A percentile compares a stretch with the other conserved stretches of the same genome.
phyloP scores from a whole-genome alignment of 108 stramenopile genomes.

The Chaetoceros muelleri region DNA sequence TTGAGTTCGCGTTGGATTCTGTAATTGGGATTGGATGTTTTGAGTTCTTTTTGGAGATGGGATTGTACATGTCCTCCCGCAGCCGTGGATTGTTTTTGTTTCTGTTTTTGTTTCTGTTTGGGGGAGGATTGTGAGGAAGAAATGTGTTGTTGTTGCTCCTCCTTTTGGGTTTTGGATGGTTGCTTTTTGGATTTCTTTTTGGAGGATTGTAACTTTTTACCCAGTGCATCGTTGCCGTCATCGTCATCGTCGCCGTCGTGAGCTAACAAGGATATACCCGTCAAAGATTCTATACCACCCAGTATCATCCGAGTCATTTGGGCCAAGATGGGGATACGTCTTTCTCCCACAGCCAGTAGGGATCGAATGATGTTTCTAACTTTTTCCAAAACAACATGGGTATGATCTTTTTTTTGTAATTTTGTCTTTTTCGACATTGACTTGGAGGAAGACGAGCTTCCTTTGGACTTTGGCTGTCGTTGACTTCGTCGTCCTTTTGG shows the following conservation, averaged over 20 bases:
- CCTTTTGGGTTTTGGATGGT: slow-evolving; percentile 14
- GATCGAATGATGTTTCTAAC: slow-evolving; percentile 26
- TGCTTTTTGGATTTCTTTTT: slow-evolving; percentile 9
- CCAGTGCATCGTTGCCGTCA: neutral
- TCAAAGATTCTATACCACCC: slow-evolving; percentile 15
- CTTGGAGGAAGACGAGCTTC: no score
- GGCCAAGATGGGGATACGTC: slow-evolving; percentile 13
- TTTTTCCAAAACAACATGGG: no score
- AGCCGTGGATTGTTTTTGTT: slow-evolving; percentile 20
- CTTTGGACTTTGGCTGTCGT: no score
- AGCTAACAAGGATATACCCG: slow-evolving; percentile 23
- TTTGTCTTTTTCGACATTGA: no score
- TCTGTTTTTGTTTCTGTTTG: slow-evolving; percentile 3
- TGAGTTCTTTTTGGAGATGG: slow-evolving; percentile 38
- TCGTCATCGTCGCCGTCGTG: slow-evolving; percentile 4
- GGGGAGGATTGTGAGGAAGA: no score
- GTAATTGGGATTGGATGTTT: slow-evolving; percentile 65
- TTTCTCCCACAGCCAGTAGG: slow-evolving; percentile 24
- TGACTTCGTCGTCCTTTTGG: no score
- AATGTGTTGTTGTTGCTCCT: neutral
- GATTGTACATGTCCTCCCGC: slow-evolving; percentile 30
- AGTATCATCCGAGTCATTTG: slow-evolving; percentile 10
- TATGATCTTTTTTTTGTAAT: no score
- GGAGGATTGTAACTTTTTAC: slow-evolving; percentile 7
- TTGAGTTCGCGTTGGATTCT: slow-evolving; percentile 83